Percentiles rank a stretch among this genome's conserved stretches.
These are phyloP conservation scores for Vararia minispora DNA, from an alignment of 768 basidiomycete genomes.

Conservation along the genomic window DNA sequence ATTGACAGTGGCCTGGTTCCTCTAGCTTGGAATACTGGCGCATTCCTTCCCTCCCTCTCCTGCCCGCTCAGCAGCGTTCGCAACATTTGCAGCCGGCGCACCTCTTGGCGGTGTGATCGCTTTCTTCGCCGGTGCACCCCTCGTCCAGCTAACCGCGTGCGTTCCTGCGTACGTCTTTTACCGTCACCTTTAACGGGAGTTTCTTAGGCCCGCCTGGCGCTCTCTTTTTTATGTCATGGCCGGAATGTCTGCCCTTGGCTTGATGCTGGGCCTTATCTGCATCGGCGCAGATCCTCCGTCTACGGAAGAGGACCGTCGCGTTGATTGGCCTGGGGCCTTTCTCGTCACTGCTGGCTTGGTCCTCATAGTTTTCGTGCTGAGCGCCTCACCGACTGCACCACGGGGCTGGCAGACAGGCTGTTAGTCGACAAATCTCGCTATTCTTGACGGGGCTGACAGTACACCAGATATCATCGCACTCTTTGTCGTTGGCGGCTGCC, in stretches of 20 bases:
- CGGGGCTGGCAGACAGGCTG: constrained; percentile 51
- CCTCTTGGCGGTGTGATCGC: constrained; percentile 74
- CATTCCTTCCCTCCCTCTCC: constrained; percentile 60
- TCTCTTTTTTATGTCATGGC: constrained; percentile 50
- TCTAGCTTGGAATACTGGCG: constrained; percentile 72
- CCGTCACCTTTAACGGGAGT: too few relatives aligned
- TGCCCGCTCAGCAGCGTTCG: constrained; percentile 66
- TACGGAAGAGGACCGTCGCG: constrained; percentile 25
- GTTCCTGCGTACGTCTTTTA: background rate
- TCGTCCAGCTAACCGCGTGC: constrained; percentile 10
- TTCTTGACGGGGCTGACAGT: background rate
- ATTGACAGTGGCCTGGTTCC: too few relatives aligned
- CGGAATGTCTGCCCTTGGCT: constrained; percentile 42
- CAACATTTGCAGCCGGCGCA: constrained; percentile 76
- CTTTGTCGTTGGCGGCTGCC: constrained; percentile 46
- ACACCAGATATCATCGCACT: constrained; percentile 57
- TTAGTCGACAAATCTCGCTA: constrained; percentile 25
- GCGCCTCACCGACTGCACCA: constrained; percentile 49
- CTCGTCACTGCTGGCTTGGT: constrained; percentile 57
- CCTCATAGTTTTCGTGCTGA: constrained; percentile 62
- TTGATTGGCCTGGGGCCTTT: constrained; percentile 72
- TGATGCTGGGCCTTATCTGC: constrained; percentile 39
- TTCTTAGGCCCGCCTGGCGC: constrained; percentile 44
- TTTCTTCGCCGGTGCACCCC: constrained; percentile 54
- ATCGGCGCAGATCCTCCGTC: constrained; percentile 46